phyloP scores from a whole-genome alignment of 2,329 filamentous ascomycete genomes.

The Aspergillus sp. region DNA sequence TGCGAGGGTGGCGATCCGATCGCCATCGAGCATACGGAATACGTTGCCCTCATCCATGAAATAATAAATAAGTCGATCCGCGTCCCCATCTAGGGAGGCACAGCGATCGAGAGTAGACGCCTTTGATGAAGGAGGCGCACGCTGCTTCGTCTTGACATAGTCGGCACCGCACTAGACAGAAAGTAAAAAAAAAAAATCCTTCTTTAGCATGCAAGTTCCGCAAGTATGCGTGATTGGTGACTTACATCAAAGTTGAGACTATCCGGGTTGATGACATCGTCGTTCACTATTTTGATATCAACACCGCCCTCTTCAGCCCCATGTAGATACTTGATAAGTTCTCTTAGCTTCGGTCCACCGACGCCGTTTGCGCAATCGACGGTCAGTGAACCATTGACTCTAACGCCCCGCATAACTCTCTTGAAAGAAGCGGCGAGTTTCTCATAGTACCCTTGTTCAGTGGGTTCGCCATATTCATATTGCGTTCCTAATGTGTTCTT shows the following conservation, averaged over 20 bases:
- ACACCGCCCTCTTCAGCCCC: slow-evolving; percentile 65
- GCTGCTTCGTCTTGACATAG: slow-evolving; percentile 95
- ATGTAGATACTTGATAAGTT: slow-evolving; percentile 81
- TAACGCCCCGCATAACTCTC: slow-evolving; percentile 74
- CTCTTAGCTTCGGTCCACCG: slow-evolving; percentile 83
- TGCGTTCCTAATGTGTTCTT: slow-evolving; percentile 88
- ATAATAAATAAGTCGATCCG: slow-evolving; percentile 94
- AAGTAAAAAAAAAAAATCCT: slow-evolving; percentile 22
- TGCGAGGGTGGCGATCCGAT: slow-evolving; percentile 91
- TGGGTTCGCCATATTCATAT: slow-evolving; percentile 83
- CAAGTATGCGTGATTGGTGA: background rate
- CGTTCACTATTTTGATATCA: slow-evolving; percentile 85
- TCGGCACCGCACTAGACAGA: slow-evolving; percentile 78
- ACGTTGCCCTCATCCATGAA: slow-evolving; percentile 77
- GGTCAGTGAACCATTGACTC: slow-evolving; percentile 70
- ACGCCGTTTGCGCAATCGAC: slow-evolving; percentile 98
- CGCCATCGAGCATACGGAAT: slow-evolving; percentile 92
- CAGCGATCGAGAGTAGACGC: slow-evolving; percentile 73
- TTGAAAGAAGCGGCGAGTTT: slow-evolving; percentile 86
- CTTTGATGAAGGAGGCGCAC: slow-evolving; percentile 79
- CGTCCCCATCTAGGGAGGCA: slow-evolving; percentile 92
- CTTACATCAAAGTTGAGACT: slow-evolving; percentile 80
- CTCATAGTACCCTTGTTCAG: slow-evolving; percentile 90
- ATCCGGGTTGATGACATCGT: slow-evolving; percentile 88
- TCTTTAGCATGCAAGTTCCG: slow-evolving; percentile 13